These are phyloP conservation scores for Globisporangium ultimum DNA, from an alignment of 352 stramenopile genomes.

Conservation along the genomic window DNA sequence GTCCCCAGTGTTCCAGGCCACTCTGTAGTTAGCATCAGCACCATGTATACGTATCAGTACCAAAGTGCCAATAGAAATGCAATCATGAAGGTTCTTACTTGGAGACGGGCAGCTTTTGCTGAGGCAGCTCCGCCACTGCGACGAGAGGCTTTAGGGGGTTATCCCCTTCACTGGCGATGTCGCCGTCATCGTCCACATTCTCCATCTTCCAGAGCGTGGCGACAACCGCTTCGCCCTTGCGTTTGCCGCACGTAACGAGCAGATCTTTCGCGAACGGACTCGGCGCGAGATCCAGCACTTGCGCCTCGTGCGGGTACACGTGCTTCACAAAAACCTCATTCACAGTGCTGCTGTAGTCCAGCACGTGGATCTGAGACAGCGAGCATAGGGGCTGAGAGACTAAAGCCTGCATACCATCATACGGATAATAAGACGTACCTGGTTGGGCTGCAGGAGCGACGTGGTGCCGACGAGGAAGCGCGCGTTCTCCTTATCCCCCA, in stretches of 20 bases:
- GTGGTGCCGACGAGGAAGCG: slow-evolving; percentile 71
- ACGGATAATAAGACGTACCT: slow-evolving; percentile 21
- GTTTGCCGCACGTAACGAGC: slow-evolving; percentile 54
- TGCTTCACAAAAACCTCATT: slow-evolving; percentile 36
- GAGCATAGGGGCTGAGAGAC: slow-evolving; percentile 1
- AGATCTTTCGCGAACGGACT: slow-evolving; percentile 47
- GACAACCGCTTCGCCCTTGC: slow-evolving; percentile 23
- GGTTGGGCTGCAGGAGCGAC: slow-evolving; percentile 60
- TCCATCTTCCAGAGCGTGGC: slow-evolving; percentile 55
- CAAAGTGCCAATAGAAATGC: neutral
- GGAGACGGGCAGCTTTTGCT: slow-evolving; percentile 40
- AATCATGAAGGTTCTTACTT: slow-evolving; percentile 20
- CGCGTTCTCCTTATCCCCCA: slow-evolving; percentile 54
- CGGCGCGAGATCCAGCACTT: slow-evolving; percentile 48
- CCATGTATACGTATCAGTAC: neutral
- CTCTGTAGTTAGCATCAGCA: slow-evolving; percentile 12
- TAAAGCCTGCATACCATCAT: slow-evolving; percentile 10
- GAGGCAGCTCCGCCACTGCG: slow-evolving; percentile 31
- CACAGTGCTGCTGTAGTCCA: slow-evolving; percentile 46
- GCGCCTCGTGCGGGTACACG: slow-evolving; percentile 39
- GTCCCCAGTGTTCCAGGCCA: slow-evolving; percentile 39
- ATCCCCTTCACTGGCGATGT: slow-evolving; percentile 12
- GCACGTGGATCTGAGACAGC: slow-evolving; percentile 39
- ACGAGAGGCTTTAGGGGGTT: slow-evolving; percentile 24
- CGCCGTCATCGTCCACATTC: slow-evolving; percentile 12